phyloP scores from a whole-genome alignment of 2,329 filamentous ascomycete genomes.

The Phyllosticta paracitricarpa region DNA sequence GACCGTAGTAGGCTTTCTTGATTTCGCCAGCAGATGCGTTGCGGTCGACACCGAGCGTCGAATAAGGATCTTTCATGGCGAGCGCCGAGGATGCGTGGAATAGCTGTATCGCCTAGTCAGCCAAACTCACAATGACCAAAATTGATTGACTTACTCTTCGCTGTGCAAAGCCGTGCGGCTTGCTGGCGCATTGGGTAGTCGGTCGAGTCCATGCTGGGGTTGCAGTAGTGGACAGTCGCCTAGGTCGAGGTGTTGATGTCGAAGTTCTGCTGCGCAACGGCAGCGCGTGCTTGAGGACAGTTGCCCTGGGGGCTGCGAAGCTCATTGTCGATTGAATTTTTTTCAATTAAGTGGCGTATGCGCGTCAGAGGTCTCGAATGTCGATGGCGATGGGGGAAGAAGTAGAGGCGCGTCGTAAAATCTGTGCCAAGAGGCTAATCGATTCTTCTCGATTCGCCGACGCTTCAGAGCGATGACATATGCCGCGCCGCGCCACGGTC shows the following conservation, averaged over 20 bases:
- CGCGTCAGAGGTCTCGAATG: not conserved
- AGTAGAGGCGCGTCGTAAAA: not conserved
- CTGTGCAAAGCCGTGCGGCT: slow-evolving; percentile 16
- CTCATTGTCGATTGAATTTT: slow-evolving; percentile 21
- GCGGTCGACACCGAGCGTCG: slow-evolving; percentile 73
- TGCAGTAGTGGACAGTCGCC: slow-evolving; percentile 4
- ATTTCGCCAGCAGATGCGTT: slow-evolving; percentile 76
- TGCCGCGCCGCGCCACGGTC: not conserved
- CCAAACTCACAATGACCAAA: not conserved
- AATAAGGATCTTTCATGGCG: slow-evolving; percentile 66
- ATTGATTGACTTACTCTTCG: slow-evolving; percentile 19
- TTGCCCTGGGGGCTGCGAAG: slow-evolving; percentile 20
- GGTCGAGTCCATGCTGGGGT: slow-evolving; percentile 7
- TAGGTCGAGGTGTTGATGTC: slow-evolving; percentile 15
- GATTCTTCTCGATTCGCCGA: not conserved
- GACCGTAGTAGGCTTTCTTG: slow-evolving; percentile 95
- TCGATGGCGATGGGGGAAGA: not conserved
- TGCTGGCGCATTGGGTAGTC: not conserved
- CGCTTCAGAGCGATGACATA: not conserved
- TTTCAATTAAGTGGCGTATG: not conserved
- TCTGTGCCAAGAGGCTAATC: not conserved
- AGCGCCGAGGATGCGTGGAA: slow-evolving; percentile 43
- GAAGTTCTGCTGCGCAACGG: slow-evolving; percentile 17
- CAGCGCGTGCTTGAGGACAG: slow-evolving; percentile 13
- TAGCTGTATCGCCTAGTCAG: slow-evolving; percentile 15